Conservation (phyloP, 495 filamentous ascomycete species). For the Penicillium malachiteum region DNA sequence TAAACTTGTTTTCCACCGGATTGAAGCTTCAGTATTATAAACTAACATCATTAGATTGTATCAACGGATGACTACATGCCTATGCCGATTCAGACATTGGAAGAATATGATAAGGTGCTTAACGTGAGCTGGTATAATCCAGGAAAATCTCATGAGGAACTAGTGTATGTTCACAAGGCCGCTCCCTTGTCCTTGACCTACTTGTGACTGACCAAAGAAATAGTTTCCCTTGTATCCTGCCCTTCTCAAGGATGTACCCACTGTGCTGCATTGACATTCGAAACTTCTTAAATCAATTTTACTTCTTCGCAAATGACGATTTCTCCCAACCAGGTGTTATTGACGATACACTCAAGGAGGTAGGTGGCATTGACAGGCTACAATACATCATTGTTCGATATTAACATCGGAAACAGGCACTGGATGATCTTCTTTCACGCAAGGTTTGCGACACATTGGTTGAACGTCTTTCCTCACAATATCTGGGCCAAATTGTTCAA, state of each 20-base stretch:
- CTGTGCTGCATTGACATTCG: constrained; percentile 96
- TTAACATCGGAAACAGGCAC: constrained; percentile 45
- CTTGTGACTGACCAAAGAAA: constrained; percentile 11
- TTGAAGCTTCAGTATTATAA: background rate
- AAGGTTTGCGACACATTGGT: constrained; percentile 89
- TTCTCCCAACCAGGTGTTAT: constrained; percentile 84
- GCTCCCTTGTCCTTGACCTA: background rate
- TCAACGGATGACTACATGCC: constrained; percentile 99
- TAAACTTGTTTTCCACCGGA: constrained; percentile 24
- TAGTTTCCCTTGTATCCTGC: constrained; percentile 87
- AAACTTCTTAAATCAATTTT: constrained; percentile 94
- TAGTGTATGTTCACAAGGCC: constrained; percentile 57
- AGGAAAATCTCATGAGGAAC: constrained; percentile 70
- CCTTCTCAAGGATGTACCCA: constrained; percentile 99
- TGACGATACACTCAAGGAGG: constrained; percentile 81
- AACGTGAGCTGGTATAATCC: constrained; percentile 91
- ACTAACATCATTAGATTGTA: constrained; percentile 63
- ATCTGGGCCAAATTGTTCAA: constrained; percentile 95
- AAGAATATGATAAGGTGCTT: constrained; percentile 93
- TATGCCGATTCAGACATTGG: constrained; percentile 86
- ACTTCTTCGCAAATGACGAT: constrained; percentile 91
- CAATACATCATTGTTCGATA: background rate
- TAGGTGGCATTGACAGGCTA: constrained; percentile 28
- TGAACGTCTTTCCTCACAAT: constrained; percentile 85
- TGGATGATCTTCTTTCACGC: constrained; percentile 85